Evolutionary conservation across 306 rosid genomes (phyloP), one percentile per base, ranked within the genome.

Genomic region (apple (Malus domestica)): DNA sequence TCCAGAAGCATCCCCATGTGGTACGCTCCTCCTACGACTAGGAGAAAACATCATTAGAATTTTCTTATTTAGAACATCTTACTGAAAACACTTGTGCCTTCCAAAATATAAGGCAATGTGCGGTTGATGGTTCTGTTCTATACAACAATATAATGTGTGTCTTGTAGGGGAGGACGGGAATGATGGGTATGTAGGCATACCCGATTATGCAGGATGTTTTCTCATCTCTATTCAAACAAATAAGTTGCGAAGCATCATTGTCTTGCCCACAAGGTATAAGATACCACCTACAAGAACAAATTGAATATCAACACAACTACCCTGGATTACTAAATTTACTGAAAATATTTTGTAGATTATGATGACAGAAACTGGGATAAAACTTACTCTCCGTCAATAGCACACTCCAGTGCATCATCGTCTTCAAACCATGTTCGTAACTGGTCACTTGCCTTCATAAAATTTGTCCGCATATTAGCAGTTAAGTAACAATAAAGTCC

Each of bases 381-480:
- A 60, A 77, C 98, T 58, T 87, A 96, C 99, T 92, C 97, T 89
- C 97, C 99, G 20, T 76, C 88, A 49, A 87, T 90, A 62, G 98
- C 87, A 72, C 99, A 93, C 87, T 96, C 93, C 27, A 96, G 85
- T 46, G 98, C 97, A 78, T 96, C 99, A 60, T 96, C 86, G 35
- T 96, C 97, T 83, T 84, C 86, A 61, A 96, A 90, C 98, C 99
- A 96, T 80, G 13, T 86, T 3, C 63, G 89, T 44, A 96, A 82
- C 49, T 88, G 86, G 75, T 88, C 91, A 52, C 80, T 89, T 76
- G 97, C 98, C 99, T 96, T 79, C 86, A 88, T 42, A 74, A 25
- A 80, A 74, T 84, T 80, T 57, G 38, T 71, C 70, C 38, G 6
- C 23, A 70, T 23, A 81, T 84, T 77, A 87, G 78, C 45, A 63